phyloP scores from a whole-genome alignment of 179 eudicot species.

The Silene vulgaris region DNA sequence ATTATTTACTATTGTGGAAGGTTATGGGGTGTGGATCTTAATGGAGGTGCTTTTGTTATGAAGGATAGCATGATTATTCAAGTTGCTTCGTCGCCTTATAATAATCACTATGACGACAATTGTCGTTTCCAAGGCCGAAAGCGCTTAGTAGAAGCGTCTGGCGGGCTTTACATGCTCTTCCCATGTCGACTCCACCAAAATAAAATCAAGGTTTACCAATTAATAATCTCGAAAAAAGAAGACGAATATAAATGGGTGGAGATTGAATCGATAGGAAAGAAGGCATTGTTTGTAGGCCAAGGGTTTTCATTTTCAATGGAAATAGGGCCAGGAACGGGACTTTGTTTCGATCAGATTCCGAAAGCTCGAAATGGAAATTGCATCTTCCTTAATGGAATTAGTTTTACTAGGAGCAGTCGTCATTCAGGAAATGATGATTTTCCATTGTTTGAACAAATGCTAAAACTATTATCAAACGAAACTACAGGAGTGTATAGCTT shows the following conservation, averaged over 20 bases:
- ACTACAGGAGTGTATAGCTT: not conserved
- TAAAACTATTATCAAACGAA: not conserved
- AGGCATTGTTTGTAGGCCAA: not conserved
- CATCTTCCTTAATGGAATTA: not conserved
- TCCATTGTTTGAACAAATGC: not conserved
- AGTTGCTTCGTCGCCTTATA: not conserved
- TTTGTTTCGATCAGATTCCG: no score
- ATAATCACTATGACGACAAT: no score
- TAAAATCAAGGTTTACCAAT: not conserved
- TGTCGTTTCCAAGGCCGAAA: not conserved
- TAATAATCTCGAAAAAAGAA: not conserved
- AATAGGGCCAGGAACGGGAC: not conserved
- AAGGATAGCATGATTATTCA: not conserved
- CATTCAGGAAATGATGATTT: not conserved
- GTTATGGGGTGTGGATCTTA: constrained; percentile 1
- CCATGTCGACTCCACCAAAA: not conserved
- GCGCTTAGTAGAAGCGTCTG: not conserved
- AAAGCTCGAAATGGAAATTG: not conserved
- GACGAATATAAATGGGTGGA: not conserved
- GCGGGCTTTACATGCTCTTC: not conserved
- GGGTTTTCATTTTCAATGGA: not conserved
- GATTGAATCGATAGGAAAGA: not conserved
- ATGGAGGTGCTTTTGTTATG: not conserved
- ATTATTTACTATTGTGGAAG: not conserved
- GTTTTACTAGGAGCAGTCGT: not conserved